Conservation (phyloP, 2,329 filamentous ascomycete species). For the Exserohilum turcica region DNA sequence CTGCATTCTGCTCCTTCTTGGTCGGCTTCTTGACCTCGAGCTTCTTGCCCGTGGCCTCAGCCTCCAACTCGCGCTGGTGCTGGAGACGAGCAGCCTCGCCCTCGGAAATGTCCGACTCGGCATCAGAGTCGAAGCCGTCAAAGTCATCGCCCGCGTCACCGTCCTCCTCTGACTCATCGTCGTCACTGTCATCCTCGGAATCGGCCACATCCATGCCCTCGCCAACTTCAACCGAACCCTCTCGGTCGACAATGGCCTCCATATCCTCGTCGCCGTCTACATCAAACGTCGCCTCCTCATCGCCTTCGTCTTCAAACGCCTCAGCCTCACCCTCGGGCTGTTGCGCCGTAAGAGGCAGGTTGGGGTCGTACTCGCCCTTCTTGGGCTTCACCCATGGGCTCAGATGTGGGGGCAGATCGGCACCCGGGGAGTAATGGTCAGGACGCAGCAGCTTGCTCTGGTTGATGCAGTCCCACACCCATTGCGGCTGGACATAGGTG, state of each 20-base stretch:
- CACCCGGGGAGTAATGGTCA: conserved; percentile 87
- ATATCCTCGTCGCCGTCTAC: conserved; percentile 42
- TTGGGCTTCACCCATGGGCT: conserved; percentile 93
- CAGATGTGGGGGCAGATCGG: conserved; percentile 87
- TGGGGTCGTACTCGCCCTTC: conserved; percentile 90
- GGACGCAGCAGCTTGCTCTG: conserved; percentile 85
- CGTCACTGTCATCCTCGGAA: conserved; percentile 53
- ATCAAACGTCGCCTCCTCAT: conserved; percentile 48
- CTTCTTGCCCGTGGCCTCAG: conserved; percentile 77
- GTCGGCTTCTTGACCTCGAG: conserved; percentile 46
- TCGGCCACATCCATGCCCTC: conserved; percentile 56
- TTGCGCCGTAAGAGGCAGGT: conserved; percentile 81
- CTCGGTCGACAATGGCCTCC: conserved; percentile 43
- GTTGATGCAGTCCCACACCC: conserved; percentile 98
- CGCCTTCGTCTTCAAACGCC: conserved; percentile 64
- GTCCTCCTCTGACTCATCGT: conserved; percentile 47
- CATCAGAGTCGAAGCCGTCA: conserved; percentile 56
- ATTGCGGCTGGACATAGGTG: conserved; percentile 94
- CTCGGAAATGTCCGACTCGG: conserved; percentile 57
- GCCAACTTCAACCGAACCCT: conserved; percentile 54
- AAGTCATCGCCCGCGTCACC: conserved; percentile 45
- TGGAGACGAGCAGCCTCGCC: conserved; percentile 66
- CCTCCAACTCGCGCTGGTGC: conserved; percentile 89
- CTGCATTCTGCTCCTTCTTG: conserved; percentile 66
- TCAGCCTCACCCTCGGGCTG: conserved; percentile 85